Percentiles rank a stretch among this genome's conserved stretches.
Conservation (phyloP, 1,284 basidiomycete species). For the Austropuccinia psidii region DNA sequence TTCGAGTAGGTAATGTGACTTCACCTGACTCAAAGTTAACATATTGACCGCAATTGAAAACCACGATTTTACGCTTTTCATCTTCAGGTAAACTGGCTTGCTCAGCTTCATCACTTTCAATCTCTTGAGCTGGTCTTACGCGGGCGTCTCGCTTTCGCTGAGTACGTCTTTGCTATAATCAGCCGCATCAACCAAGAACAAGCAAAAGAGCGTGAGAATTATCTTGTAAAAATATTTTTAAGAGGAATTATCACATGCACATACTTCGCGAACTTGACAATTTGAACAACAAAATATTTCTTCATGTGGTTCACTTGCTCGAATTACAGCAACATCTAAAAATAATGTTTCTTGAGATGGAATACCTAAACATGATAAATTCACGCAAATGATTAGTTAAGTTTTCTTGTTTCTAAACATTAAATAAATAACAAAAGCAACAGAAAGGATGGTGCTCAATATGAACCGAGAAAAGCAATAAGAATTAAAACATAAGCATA, state of each 20-base stretch:
- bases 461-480: not conserved
- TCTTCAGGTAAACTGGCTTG: constrained; percentile 40
- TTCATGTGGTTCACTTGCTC: constrained; percentile 31
- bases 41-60: constrained; percentile 91
- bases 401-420: not conserved
- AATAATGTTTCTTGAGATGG: constrained; percentile 33
- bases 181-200: not conserved
- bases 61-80: constrained; percentile 62
- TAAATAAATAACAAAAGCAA: not conserved
- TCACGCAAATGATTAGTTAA: not conserved
- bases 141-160: constrained; percentile 36
- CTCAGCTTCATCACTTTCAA: constrained; percentile 36
- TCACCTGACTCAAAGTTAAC: constrained; percentile 83
- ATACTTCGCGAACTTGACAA: constrained; percentile 33
- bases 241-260: not conserved
- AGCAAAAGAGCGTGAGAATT: not conserved
- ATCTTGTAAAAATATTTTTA: not conserved
- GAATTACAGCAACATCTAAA: constrained; percentile 24
- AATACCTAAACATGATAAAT: constrained; percentile 14
- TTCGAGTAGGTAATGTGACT: constrained; percentile 79
- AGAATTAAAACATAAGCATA: not conserved
- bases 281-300: constrained; percentile 35
- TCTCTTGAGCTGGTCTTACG: constrained; percentile 36
- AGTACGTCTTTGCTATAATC: constrained; percentile 29
- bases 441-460: not conserved